Base-by-base conservation (phyloP, 257 asterid genomes). In the Solanum paucissectum region DNA sequence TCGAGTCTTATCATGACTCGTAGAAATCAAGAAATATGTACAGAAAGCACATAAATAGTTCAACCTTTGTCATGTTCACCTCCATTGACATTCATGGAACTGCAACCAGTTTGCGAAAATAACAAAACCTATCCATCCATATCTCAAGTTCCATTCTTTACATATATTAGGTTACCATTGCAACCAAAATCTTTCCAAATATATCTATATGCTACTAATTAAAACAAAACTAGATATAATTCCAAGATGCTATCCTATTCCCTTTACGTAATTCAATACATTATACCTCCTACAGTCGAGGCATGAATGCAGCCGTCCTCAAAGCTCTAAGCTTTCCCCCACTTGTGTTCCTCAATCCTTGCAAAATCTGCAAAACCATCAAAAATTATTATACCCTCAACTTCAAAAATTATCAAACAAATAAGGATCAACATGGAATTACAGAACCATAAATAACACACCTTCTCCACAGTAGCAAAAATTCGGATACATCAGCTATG, bases 201-300 rank as follows among this genome's bases (percentile, higher is more conserved):
- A 52, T 58, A 81, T 52, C 11, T 34, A 73, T 23, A 83, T 83
- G 42, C 10, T 66, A 33, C 62, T 13, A n/a, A 85, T 4, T 18
- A 8, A 81, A 68, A 55, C 21, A 36, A 85, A 14, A 29, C 46
- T 68, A 79, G 74, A 83, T 74, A 90, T 66, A 81, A 44, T 86
- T 84, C 87, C 25, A 87, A 81, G 20, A 81, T 18, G 42, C 42
- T 46, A 46, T 62, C 52, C 74, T 75, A 62, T 55, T 86, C 62
- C 69, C 62, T 52, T 49, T 62, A 36, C 27, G 33, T 58, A 55
- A 76, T 36, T 88, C 76, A 83, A 69, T 82, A 71, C 60, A 40
- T 81, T 87, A 86, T 87, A 91, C 91, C 92, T 89, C 91, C 90
- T 87, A 75, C 88, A 83, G 72, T 55, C 38, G 69, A 87, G 86